A percentile compares a stretch with the other conserved stretches of the same genome.
Conservation (phyloP, 345 rosid genomes). For the Combretum micranthum region DNA sequence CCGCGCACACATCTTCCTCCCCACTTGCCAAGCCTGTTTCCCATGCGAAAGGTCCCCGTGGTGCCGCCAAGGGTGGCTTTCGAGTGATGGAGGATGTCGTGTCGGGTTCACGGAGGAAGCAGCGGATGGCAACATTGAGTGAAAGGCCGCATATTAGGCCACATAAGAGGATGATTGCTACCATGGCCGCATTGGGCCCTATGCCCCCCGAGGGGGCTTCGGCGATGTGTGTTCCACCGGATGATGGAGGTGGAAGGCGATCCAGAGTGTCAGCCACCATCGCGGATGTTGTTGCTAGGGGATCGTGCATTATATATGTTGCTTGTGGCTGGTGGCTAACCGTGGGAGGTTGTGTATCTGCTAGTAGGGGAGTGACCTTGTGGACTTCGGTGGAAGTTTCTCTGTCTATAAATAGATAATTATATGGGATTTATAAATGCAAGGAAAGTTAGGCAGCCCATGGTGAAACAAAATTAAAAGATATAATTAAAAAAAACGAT, state of each 20-base stretch:
- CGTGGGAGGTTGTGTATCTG: not conserved
- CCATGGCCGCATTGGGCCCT: conserved; percentile 36
- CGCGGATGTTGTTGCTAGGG: no score
- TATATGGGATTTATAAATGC: no score
- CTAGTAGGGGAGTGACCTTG: no score
- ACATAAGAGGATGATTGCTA: conserved; percentile 52
- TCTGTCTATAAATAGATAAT: no score
- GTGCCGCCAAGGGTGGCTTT: conserved; percentile 22
- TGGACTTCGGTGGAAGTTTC: no score
- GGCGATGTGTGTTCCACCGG: conserved; percentile 36
- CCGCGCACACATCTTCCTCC: conserved; percentile 38
- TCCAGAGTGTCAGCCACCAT: no score
- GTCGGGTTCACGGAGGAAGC: conserved; percentile 31
- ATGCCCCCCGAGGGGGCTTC: conserved; percentile 31
- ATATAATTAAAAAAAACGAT: no score
- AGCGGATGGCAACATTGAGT: conserved; percentile 55
- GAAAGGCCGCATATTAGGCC: conserved; percentile 50
- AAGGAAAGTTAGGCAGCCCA: no score
- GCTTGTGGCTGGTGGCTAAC: conserved; percentile 4
- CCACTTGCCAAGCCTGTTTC: conserved; percentile 19
- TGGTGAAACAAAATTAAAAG: no score
- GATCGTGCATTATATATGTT: conserved; percentile 10
- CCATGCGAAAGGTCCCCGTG: conserved; percentile 39
- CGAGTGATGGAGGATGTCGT: not conserved
- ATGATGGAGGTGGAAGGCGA: conserved; percentile 15